Evolutionary conservation across 1,284 basidiomycete species (phyloP).

Genomic region (Somion occarium): DNA sequence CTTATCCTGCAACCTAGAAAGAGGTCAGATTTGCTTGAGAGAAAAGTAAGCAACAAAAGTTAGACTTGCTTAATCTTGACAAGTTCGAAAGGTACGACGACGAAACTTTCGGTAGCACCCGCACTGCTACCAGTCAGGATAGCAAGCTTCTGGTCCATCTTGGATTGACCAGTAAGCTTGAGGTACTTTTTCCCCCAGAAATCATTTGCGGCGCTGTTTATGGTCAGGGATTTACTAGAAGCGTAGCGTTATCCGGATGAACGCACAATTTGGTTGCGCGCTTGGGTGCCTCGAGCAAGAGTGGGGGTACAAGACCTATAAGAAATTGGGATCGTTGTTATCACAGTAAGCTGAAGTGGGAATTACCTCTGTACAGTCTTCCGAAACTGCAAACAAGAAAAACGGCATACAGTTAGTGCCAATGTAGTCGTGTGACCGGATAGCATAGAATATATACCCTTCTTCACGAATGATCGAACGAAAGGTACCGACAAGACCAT

Average conservation of each 20-base stretch:
- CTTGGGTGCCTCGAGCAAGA: slow-evolving; percentile 97
- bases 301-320: slow-evolving; percentile 87
- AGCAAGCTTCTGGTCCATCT: slow-evolving; percentile 87
- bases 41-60: slow-evolving; percentile 4
- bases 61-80: slow-evolving; percentile 82
- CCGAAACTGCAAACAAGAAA: slow-evolving; percentile 48
- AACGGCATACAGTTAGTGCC: slow-evolving; percentile 10
- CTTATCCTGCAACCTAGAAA: slow-evolving; percentile 82
- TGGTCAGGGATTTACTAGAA: too few relatives aligned
- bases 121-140: slow-evolving; percentile 90
- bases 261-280: slow-evolving; percentile 94
- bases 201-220: slow-evolving; percentile 81
- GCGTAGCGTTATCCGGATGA: too few relatives aligned
- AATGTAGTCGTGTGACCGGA: slow-evolving; percentile 11
- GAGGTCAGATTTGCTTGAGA: slow-evolving; percentile 1
- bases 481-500: slow-evolving; percentile 83
- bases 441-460: slow-evolving; percentile 56
- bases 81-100: slow-evolving; percentile 93
- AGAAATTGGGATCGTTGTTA: neutral
- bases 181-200: slow-evolving; percentile 88
- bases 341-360: neutral
- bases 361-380: slow-evolving; percentile 77
- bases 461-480: slow-evolving; percentile 75
- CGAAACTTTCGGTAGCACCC: slow-evolving; percentile 93
- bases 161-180: slow-evolving; percentile 57